Percentiles rank a stretch among this genome's conserved stretches.
Evolutionary conservation across 805 yeast genomes (phyloP).

Genomic region (Dipodascus geniculatus): DNA sequence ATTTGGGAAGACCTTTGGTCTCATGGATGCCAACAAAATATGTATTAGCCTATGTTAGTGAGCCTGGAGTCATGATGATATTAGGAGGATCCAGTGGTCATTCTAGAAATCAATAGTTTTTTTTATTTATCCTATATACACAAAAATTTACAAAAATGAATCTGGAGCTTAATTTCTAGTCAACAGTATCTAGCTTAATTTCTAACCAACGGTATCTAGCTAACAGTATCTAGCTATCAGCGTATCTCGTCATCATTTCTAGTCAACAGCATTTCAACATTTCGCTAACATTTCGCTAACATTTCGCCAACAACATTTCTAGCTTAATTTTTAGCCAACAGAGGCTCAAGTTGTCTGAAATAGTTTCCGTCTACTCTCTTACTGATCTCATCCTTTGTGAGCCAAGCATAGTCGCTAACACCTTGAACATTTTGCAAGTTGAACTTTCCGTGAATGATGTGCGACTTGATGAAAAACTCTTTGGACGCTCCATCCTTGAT

Average conservation of each 20-base stretch:
- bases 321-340: conserved; percentile 9
- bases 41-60: conserved; percentile 21
- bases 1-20: conserved; percentile 21
- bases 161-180: too few relatives aligned
- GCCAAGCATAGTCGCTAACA: conserved; percentile 59
- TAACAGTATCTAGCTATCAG: too few relatives aligned
- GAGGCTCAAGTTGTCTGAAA: conserved; percentile 36
- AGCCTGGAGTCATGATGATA: conserved; percentile 14
- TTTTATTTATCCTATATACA: conserved; percentile 5
- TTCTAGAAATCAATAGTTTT: neutral
- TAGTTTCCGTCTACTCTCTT: conserved; percentile 42
- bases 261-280: too few relatives aligned
- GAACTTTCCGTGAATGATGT: conserved; percentile 77
- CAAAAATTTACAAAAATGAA: conserved; percentile 8
- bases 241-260: too few relatives aligned
- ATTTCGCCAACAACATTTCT: too few relatives aligned
- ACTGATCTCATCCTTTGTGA: conserved; percentile 66
- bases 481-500: conserved; percentile 26
- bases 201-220: too few relatives aligned
- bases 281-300: too few relatives aligned
- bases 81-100: neutral
- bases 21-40: conserved; percentile 25
- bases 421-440: conserved; percentile 29
- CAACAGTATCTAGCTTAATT: too few relatives aligned
- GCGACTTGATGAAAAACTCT: conserved; percentile 76